Evolutionary conservation across 2,329 filamentous ascomycete genomes (phyloP), one percentile per base, ranked within the genome.

Genomic region (Davidsoniella eucalypti): DNA sequence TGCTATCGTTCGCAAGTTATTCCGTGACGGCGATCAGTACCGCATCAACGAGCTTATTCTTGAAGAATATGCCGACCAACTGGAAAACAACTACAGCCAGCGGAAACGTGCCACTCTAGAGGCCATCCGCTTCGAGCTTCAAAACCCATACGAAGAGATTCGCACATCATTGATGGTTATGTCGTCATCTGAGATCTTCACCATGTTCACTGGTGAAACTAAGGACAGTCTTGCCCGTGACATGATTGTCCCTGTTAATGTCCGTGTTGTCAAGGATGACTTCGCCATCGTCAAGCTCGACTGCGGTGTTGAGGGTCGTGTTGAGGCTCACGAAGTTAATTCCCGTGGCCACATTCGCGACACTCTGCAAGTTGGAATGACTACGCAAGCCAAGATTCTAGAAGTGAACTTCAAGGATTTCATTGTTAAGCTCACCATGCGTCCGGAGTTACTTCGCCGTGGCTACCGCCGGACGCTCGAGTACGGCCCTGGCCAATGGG

Each of bases 181-280:
- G 39, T 70, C 69, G 23, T 72, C 80, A 0, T 81, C 88, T 18
- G 86, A 94, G 57, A 78, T 94, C 53, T 98, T 96, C 65, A 92
- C 87, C 38, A 95, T 95, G 82, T 79, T 96, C 50, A 96, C 92
- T 2, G 92, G 90, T 52, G 92, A 98, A 65, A 96, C 87, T 0
- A 73, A 76, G 53, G 82, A 92, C 1, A 85, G 87, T 0, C 69
- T 98, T 8, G 77, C 78, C 48, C 84, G 90, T 59, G 85, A 84
- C 57, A 96, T 96, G 88, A 85, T 95, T 55, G 76, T 98, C 5
- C 83, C 92, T 0, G 84, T 94, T 55, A 84, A 84, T 48, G 82
- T 96, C 57, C 84, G 87, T 55, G 76, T 92, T 29, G 86, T 90
- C 50, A 90, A 90, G 61, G 83, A 90, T 52, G 87, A 94, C 59